phyloP scores from a whole-genome alignment of 2,329 filamentous ascomycete species.

The Drechslerella stenobrocha region DNA sequence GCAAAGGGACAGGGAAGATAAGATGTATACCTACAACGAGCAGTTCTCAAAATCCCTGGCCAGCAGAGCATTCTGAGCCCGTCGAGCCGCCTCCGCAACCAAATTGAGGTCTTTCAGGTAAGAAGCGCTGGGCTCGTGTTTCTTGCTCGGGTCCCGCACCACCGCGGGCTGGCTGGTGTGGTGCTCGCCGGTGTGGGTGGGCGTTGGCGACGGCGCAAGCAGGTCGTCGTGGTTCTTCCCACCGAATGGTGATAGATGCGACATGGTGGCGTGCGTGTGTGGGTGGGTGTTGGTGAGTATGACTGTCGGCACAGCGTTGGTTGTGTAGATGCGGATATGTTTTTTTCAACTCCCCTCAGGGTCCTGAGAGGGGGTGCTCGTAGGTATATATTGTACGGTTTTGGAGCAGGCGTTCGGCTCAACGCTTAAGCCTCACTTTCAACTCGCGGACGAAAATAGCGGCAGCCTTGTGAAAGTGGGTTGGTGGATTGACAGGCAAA shows the following conservation, averaged over 20 bases:
- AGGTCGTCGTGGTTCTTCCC: constrained; percentile 45
- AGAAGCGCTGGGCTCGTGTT: constrained; percentile 43
- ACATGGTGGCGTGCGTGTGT: constrained; percentile 13
- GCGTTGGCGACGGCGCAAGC: constrained; percentile 44
- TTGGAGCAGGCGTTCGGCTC: no score
- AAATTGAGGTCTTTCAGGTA: constrained; percentile 44
- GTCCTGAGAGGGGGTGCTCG: no score
- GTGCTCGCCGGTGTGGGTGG: constrained; percentile 42
- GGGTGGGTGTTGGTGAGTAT: constrained; percentile 3
- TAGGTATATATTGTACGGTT: no score
- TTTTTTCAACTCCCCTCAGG: no score
- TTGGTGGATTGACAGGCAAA: constrained; percentile 15
- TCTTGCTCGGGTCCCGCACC: constrained; percentile 20
- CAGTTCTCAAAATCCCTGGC: constrained; percentile 46
- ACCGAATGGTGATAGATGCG: constrained; percentile 45
- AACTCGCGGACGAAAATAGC: no score
- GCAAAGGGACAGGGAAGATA: neutral
- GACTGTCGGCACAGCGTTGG: neutral
- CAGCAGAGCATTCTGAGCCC: constrained; percentile 42
- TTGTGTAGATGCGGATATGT: neutral
- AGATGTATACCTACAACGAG: constrained; percentile 21
- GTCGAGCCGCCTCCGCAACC: constrained; percentile 39
- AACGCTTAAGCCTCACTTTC: no score
- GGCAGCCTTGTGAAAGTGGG: neutral
- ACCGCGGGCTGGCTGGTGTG: constrained; percentile 13